These are phyloP conservation scores for Grosmannia penicillata DNA, from an alignment of 2,329 filamentous ascomycete genomes.

Conservation along the genomic window DNA sequence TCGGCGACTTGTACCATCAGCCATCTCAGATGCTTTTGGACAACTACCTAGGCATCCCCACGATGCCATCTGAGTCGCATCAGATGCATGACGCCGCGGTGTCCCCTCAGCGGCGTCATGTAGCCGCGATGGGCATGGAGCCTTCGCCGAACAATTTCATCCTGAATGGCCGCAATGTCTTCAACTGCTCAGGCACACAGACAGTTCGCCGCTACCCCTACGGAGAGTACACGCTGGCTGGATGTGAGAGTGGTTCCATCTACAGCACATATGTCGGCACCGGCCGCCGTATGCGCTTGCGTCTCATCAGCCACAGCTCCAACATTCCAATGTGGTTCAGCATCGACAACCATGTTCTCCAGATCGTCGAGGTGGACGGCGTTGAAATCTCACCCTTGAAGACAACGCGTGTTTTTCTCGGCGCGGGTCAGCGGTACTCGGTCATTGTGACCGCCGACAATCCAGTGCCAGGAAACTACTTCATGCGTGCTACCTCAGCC, in stretches of 20 bases:
- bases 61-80: too few species aligned
- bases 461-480: slow-evolving; percentile 16
- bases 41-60: not conserved
- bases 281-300: slow-evolving; percentile 27
- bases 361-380: slow-evolving; percentile 55
- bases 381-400: slow-evolving; percentile 40
- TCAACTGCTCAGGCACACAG: slow-evolving; percentile 14
- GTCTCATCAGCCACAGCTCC: slow-evolving; percentile 54
- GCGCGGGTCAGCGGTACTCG: slow-evolving; percentile 23
- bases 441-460: slow-evolving; percentile 21
- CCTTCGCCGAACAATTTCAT: slow-evolving; percentile 25
- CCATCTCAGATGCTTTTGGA: slow-evolving; percentile 20
- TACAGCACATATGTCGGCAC: not conserved
- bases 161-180: slow-evolving; percentile 23
- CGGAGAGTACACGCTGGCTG: not conserved
- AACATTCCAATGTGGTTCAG: slow-evolving; percentile 59
- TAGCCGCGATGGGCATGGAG: slow-evolving; percentile 20
- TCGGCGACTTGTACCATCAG: slow-evolving; percentile 64
- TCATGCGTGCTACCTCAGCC: slow-evolving; percentile 18
- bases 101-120: slow-evolving; percentile 2
- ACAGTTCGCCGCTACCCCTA: not conserved
- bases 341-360: slow-evolving; percentile 45
- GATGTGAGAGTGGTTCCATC: slow-evolving; percentile 1
- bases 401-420: slow-evolving; percentile 21
- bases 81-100: too few species aligned